Evolutionary conservation across 2,329 filamentous ascomycete species (phyloP).

Genomic region (Colletotrichum brevisporum): DNA sequence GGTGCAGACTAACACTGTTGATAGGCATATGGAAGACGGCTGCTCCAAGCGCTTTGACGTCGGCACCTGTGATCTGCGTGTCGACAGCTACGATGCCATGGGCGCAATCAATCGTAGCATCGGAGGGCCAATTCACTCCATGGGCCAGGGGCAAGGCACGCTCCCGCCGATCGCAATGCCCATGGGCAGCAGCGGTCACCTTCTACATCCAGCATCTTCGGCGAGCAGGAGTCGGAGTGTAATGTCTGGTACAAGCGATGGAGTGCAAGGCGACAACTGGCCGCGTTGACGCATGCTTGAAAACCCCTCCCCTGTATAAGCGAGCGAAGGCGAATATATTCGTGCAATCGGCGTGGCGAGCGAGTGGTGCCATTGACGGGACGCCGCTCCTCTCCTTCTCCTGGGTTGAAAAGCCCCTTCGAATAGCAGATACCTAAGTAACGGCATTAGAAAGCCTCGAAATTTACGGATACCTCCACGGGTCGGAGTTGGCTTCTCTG

Average conservation of each 20-base stretch:
- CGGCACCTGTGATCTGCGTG: constrained; percentile 63
- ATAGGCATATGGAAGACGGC: constrained; percentile 82
- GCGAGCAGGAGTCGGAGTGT: constrained; percentile 19
- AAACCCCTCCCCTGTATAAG: not conserved
- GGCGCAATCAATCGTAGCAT: constrained; percentile 32
- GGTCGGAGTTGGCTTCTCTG: too few relatives aligned
- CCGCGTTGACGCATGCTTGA: constrained; percentile 14
- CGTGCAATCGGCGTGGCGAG: constrained; percentile 19
- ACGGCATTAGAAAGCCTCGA: too few relatives aligned
- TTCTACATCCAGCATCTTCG: constrained; percentile 24
- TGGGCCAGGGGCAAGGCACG: constrained; percentile 17
- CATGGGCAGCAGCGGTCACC: constrained; percentile 7
- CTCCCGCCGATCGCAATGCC: constrained; percentile 33
- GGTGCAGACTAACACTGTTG: constrained; percentile 3
- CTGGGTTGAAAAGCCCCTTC: too few relatives aligned
- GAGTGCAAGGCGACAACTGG: constrained; percentile 27
- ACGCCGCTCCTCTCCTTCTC: not conserved
- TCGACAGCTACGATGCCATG: constrained; percentile 48
- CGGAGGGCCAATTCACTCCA: constrained; percentile 32
- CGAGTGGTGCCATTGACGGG: constrained; percentile 2
- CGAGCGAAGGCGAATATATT: not conserved
- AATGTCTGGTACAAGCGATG: constrained; percentile 22
- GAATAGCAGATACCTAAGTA: too few relatives aligned
- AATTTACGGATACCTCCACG: too few relatives aligned
- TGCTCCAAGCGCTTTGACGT: constrained; percentile 78